Conservation (phyloP, 345 rosid genomes). For the Bruguiera gymnorhiza region DNA sequence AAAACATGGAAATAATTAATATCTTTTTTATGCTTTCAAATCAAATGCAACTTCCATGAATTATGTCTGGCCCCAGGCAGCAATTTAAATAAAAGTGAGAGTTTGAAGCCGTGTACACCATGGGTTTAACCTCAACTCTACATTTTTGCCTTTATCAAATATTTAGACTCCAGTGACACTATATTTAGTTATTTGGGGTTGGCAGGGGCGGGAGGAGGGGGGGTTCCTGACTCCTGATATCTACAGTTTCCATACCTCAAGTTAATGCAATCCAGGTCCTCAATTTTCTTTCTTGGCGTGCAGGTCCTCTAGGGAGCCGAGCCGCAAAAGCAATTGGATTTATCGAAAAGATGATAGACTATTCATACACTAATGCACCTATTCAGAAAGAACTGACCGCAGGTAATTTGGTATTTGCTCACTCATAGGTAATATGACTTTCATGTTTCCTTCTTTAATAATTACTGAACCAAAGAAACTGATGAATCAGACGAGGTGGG, state of each 20-base stretch:
- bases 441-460: too few relatives aligned
- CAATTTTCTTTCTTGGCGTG: background rate
- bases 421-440: too few relatives aligned
- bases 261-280: background rate
- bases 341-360: conserved; percentile 81
- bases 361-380: conserved; percentile 77
- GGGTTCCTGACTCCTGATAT: background rate
- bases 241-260: background rate
- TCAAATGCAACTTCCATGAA: too few relatives aligned
- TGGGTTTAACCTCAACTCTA: too few relatives aligned
- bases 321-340: conserved; percentile 83
- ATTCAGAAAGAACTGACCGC: conserved; percentile 81
- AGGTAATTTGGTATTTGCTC: conserved; percentile 37
- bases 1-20: too few relatives aligned
- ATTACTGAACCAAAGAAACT: conserved; percentile 7
- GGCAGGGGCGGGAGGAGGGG: background rate
- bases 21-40: too few relatives aligned
- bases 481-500: conserved; percentile 82
- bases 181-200: too few relatives aligned
- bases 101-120: too few relatives aligned
- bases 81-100: too few relatives aligned
- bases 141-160: too few relatives aligned
- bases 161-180: too few relatives aligned
- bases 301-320: conserved; percentile 72
- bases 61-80: too few relatives aligned